Conservation (phyloP, 176 grass and related monocot species). For the Paspalum vaginatum region DNA sequence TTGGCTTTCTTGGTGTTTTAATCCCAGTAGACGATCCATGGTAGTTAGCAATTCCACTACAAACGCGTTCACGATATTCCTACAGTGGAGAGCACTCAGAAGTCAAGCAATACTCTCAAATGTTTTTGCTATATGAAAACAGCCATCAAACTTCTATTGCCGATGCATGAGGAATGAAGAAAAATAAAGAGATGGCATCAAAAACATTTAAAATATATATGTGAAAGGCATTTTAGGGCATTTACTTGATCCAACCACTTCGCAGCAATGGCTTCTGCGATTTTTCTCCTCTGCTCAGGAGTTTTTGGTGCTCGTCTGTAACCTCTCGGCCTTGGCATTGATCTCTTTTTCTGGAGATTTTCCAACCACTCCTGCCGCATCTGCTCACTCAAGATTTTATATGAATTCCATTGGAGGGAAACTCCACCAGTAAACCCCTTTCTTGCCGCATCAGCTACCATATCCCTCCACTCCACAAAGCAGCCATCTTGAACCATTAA, state of each 20-base stretch:
- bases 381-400: constrained; percentile 72
- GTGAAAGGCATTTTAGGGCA: constrained; percentile 1
- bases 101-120: constrained; percentile 5
- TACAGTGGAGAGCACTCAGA: constrained; percentile 29
- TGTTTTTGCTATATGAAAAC: constrained; percentile 27
- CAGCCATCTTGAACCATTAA: constrained; percentile 73
- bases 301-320: constrained; percentile 76
- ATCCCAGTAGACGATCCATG: constrained; percentile 54
- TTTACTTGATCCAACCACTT: constrained; percentile 93
- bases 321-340: constrained; percentile 53
- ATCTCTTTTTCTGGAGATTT: constrained; percentile 60
- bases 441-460: constrained; percentile 73
- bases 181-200: neutral
- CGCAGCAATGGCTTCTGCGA: constrained; percentile 81
- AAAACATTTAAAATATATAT: neutral
- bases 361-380: constrained; percentile 60
- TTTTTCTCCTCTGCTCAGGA: constrained; percentile 81
- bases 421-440: constrained; percentile 68
- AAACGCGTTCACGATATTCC: constrained; percentile 91
- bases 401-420: constrained; percentile 77
- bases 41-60: constrained; percentile 69
- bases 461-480: constrained; percentile 76
- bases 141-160: constrained; percentile 11
- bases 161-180: neutral
- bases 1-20: constrained; percentile 59